Evolutionary conservation across 805 yeast genomes (phyloP).

Genomic region (Kodamaea laetipori): DNA sequence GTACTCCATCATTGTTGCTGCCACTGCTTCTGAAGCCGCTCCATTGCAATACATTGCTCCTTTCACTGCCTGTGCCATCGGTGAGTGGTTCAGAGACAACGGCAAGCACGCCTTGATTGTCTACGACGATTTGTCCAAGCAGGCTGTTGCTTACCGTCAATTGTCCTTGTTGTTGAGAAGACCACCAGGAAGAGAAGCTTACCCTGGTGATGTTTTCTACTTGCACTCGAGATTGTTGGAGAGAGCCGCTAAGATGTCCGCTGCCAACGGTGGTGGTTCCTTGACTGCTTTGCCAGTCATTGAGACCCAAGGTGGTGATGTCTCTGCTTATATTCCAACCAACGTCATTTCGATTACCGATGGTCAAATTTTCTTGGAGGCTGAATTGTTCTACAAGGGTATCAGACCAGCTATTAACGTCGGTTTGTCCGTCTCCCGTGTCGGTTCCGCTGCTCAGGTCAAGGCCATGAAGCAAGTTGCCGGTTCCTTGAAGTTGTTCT

Average conservation of each 20-base stretch:
- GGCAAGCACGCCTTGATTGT: conserved; percentile 96
- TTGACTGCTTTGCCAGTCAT: conserved; percentile 94
- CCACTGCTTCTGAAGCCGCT: conserved; percentile 99
- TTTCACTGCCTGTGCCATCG: conserved; percentile 99
- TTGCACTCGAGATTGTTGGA: conserved; percentile 92
- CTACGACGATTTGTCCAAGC: conserved; percentile 98
- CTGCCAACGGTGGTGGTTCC: conserved; percentile 87
- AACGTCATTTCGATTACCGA: conserved; percentile 96
- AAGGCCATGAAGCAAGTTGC: conserved; percentile 99
- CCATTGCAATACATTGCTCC: conserved; percentile 99
- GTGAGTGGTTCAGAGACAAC: conserved; percentile 99
- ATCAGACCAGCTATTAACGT: conserved; percentile 99
- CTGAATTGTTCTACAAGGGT: conserved; percentile 99
- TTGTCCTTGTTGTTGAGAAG: conserved; percentile 95
- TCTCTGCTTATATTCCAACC: conserved; percentile 96
- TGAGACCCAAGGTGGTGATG: conserved; percentile 99
- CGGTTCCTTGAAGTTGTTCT: conserved; percentile 99
- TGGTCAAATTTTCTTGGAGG: conserved; percentile 98
- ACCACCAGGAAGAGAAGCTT: conserved; percentile 96
- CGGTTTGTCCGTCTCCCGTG: conserved; percentile 99
- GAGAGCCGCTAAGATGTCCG: conserved; percentile 97
- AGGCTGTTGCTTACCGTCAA: conserved; percentile 99
- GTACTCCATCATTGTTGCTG: conserved; percentile 97
- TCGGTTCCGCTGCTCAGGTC: conserved; percentile 99
- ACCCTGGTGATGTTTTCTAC: conserved; percentile 97